phyloP scores from a whole-genome alignment of 2,329 filamentous ascomycete genomes.

The Pyrenophora seminiperda region DNA sequence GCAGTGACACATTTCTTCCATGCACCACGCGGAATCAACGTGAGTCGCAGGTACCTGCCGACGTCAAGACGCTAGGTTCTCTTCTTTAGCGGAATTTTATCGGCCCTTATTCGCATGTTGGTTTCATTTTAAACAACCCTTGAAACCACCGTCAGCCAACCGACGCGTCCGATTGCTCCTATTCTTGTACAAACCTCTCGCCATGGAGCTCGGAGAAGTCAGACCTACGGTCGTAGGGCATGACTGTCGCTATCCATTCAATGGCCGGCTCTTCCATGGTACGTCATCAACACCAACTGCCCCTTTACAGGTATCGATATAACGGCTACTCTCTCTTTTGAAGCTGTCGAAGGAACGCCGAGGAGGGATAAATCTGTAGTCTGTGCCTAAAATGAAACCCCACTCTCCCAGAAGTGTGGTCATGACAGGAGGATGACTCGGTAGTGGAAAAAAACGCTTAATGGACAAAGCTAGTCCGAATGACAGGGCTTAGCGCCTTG shows the following conservation, averaged over 20 bases:
- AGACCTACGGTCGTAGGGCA: constrained; percentile 1
- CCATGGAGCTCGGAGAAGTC: neutral
- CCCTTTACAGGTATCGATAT: no score
- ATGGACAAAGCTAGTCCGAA: neutral
- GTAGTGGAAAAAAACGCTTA: neutral
- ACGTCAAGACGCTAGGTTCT: constrained; percentile 8
- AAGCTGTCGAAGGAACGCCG: no score
- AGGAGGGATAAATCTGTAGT: no score
- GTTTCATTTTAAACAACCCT: constrained; percentile 11
- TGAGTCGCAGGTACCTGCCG: neutral
- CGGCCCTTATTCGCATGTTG: constrained; percentile 8
- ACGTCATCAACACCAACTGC: no score
- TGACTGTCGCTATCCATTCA: neutral
- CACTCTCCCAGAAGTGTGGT: no score
- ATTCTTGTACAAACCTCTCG: neutral
- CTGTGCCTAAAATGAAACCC: no score
- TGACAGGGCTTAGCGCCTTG: neutral
- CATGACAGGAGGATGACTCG: neutral
- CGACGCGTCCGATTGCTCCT: constrained; percentile 4
- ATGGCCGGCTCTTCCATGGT: no score
- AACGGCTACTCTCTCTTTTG: no score
- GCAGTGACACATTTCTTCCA: no score
- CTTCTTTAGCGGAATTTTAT: constrained; percentile 1
- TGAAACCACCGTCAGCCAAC: neutral
- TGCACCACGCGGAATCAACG: no score